phyloP scores from a whole-genome alignment of 164 flowering plant genomes.

The Echeveria elegans region DNA sequence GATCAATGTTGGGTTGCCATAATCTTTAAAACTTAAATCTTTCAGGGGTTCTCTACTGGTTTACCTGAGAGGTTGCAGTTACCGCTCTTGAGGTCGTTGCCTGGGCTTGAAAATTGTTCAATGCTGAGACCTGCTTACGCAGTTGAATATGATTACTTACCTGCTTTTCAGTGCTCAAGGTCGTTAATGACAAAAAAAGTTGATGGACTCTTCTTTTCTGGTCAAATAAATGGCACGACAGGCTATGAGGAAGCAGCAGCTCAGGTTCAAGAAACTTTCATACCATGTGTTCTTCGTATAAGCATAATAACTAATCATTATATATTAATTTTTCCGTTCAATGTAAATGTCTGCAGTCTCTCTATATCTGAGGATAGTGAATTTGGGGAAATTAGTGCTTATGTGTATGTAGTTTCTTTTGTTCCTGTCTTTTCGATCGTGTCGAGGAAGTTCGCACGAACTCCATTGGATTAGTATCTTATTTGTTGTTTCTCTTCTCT shows the following conservation, averaged over 20 bases:
- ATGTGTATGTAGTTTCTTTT: not conserved
- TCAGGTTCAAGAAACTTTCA: conserved; percentile 43
- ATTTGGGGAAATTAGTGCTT: not conserved
- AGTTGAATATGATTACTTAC: conserved; percentile 92
- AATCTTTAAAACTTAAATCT: not conserved
- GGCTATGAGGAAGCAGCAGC: conserved; percentile 99
- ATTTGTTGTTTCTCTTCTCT: not conserved
- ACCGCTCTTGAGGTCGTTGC: conserved; percentile 82
- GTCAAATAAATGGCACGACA: conserved; percentile 98
- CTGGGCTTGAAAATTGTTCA: conserved; percentile 93
- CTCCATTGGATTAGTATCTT: not conserved
- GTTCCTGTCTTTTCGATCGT: not conserved
- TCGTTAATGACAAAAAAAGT: conserved; percentile 90
- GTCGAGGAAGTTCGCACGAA: not conserved
- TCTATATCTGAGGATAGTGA: not conserved
- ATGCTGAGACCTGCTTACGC: conserved; percentile 99
- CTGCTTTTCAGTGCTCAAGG: conserved; percentile 88
- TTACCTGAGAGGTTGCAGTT: conserved; percentile 89
- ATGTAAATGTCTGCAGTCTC: not conserved
- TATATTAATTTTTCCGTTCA: not conserved
- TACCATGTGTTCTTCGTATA: not conserved
- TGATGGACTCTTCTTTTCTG: conserved; percentile 93
- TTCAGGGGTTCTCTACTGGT: conserved; percentile 95
- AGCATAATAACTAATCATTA: not conserved
- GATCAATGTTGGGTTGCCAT: not conserved